phyloP scores from a whole-genome alignment of 768 basidiomycete species.

The Suillus brevipes region DNA sequence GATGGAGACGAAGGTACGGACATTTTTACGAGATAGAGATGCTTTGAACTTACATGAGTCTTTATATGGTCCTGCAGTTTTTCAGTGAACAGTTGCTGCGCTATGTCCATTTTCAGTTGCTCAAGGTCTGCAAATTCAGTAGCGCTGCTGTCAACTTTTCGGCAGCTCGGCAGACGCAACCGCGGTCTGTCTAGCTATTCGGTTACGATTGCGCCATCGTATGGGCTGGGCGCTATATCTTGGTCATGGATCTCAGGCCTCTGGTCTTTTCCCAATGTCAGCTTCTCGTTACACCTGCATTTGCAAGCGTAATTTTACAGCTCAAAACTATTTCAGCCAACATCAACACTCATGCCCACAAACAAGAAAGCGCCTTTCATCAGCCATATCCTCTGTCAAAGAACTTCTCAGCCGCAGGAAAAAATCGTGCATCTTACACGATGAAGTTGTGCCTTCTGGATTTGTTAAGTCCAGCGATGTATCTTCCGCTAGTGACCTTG shows the following conservation, averaged over 20 bases:
- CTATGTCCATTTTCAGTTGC: background rate
- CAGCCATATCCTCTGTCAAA: no score
- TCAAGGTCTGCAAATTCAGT: background rate
- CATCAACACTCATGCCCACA: no score
- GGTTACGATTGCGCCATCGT: background rate
- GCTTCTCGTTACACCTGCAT: background rate
- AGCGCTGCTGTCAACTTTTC: no score
- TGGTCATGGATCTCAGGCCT: background rate
- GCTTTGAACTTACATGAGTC: background rate
- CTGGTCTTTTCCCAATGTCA: background rate
- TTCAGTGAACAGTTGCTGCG: background rate
- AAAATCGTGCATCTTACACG: no score
- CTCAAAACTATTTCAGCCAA: no score
- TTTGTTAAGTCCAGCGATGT: background rate
- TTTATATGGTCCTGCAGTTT: background rate
- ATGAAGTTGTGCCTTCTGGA: background rate
- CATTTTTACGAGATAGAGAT: background rate
- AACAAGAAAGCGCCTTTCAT: no score
- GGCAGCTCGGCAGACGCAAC: background rate
- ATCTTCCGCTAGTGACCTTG: background rate
- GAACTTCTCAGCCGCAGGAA: no score
- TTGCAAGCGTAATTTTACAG: no score
- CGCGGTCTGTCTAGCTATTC: background rate
- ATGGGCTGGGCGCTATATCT: background rate
- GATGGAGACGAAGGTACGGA: background rate